Evolutionary conservation across 306 rosid species (phyloP).

Genomic region (Cajanus cajan): DNA sequence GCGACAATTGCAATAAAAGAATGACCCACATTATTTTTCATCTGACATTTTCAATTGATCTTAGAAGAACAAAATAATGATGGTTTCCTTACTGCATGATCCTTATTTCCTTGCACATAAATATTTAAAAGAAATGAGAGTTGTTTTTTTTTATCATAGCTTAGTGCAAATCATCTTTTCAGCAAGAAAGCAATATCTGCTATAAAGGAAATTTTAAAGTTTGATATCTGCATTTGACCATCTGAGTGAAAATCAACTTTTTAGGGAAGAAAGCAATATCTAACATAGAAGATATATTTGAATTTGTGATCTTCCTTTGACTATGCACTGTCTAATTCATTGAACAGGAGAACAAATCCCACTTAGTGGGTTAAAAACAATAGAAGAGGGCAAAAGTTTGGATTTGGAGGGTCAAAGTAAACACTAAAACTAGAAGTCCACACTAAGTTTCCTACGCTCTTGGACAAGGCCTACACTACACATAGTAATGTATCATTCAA

Average conservation of each 20-base stretch:
- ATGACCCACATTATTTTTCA: background rate
- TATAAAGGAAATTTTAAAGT: background rate
- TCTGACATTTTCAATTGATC: background rate
- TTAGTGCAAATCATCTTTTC: background rate
- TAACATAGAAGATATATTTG: background rate
- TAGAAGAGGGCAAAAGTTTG: background rate
- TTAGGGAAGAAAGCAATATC: background rate
- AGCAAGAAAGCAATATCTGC: background rate
- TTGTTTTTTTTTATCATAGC: background rate
- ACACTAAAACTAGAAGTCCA: background rate
- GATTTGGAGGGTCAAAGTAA: background rate
- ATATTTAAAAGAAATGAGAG: background rate
- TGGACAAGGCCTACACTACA: background rate
- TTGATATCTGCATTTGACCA: conserved; percentile 7
- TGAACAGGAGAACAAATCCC: background rate
- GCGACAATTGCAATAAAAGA: background rate
- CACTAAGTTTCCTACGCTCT: background rate
- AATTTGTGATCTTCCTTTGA: conserved; percentile 11
- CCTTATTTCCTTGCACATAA: background rate
- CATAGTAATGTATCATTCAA: background rate
- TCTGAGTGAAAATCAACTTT: background rate
- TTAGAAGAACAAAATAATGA: background rate
- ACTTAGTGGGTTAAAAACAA: background rate
- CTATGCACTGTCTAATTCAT: background rate
- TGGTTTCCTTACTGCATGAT: background rate